phyloP scores from a whole-genome alignment of 352 stramenopile species.

The Detonula confervacea region DNA sequence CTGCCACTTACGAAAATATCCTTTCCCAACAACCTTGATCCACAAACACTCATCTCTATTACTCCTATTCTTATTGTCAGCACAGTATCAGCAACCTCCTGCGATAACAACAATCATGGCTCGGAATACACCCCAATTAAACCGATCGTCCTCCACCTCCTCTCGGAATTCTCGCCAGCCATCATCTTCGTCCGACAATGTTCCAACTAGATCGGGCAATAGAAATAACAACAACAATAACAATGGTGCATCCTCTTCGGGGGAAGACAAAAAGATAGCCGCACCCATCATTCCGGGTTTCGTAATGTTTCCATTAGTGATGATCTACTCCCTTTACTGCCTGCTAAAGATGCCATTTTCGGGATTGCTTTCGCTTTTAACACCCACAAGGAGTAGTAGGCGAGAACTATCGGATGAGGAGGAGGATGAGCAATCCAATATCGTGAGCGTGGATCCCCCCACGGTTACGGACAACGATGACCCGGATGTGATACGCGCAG shows the following conservation, averaged over 20 bases:
- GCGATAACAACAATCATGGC: conserved; percentile 7
- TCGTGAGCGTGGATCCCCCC: neutral
- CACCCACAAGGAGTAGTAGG: neutral
- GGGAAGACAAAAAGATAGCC: neutral
- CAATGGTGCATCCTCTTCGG: neutral
- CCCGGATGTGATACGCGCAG: too few species aligned
- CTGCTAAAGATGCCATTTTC: neutral
- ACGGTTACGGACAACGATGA: conserved; percentile 1
- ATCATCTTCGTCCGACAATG: conserved; percentile 5
- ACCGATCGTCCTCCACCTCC: neutral
- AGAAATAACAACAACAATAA: neutral
- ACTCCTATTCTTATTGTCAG: too few species aligned
- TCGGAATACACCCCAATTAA: conserved; percentile 17
- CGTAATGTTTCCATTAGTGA: neutral
- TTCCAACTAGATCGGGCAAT: neutral
- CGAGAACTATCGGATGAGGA: neutral
- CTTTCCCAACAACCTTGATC: too few species aligned
- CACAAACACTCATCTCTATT: too few species aligned
- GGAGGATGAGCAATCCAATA: neutral
- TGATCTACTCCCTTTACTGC: neutral
- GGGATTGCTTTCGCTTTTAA: too few species aligned
- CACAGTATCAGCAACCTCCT: too few species aligned
- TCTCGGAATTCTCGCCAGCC: neutral
- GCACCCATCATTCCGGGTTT: neutral
- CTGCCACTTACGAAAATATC: too few species aligned